Conservation (phyloP, 352 stramenopile genomes). For the Globisporangium nagaii region DNA sequence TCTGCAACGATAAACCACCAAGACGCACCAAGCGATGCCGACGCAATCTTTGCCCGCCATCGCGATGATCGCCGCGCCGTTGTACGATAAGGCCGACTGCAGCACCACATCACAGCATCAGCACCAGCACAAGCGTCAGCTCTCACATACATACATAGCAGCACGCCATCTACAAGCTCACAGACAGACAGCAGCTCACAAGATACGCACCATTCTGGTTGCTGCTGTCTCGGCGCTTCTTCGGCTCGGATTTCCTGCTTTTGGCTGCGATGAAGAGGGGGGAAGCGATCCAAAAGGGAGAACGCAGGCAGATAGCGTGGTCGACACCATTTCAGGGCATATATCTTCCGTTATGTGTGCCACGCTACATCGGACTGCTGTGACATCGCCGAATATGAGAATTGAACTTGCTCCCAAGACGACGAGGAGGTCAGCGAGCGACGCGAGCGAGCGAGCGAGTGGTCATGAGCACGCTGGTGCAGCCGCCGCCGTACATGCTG, state of each 20-base stretch:
- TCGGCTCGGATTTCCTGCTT: background rate
- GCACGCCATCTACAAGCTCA: background rate
- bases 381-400: background rate
- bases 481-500: conserved; percentile 73
- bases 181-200: too few species aligned
- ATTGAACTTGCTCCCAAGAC: background rate
- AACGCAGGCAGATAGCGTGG: too few species aligned
- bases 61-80: conserved; percentile 97
- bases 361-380: too few species aligned
- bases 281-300: too few species aligned
- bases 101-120: background rate
- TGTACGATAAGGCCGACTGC: conserved; percentile 94
- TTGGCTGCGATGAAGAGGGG: conserved; percentile 1
- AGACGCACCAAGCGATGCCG: conserved; percentile 93
- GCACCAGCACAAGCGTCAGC: background rate
- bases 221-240: background rate
- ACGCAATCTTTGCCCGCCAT: conserved; percentile 99
- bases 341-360: too few species aligned
- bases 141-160: background rate
- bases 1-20: too few species aligned
- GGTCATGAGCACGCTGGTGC: conserved; percentile 24
- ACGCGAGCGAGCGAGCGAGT: background rate
- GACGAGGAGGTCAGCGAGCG: background rate
- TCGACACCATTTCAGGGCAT: too few species aligned
- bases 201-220: conserved; percentile 27